These are phyloP conservation scores for Zymoseptoria pseudotritici DNA, from an alignment of 2,329 filamentous ascomycete genomes.

Conservation along the genomic window DNA sequence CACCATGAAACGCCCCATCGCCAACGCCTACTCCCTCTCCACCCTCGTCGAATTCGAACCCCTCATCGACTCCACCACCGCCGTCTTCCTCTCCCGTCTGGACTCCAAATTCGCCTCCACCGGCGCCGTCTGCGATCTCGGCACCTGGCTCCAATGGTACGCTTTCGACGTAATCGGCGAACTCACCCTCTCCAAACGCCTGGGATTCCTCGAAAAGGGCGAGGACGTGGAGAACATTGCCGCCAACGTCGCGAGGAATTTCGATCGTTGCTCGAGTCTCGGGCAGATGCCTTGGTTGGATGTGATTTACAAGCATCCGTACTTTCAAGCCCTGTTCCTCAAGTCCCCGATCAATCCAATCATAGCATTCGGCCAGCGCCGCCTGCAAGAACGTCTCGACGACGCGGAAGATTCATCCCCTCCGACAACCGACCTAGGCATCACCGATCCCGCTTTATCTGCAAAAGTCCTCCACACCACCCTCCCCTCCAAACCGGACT, in stretches of 20 bases:
- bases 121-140: constrained; percentile 43
- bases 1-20: constrained; percentile 23
- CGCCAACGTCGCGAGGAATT: constrained; percentile 15
- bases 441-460: constrained; percentile 12
- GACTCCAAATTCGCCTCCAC: constrained; percentile 31
- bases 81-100: constrained; percentile 45
- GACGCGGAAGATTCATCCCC: constrained; percentile 6
- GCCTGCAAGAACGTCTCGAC: constrained; percentile 17
- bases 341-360: constrained; percentile 17
- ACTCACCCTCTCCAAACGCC: constrained; percentile 17
- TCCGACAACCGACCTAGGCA: not conserved
- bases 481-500: constrained; percentile 23
- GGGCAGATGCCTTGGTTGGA: constrained; percentile 28
- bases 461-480: constrained; percentile 19
- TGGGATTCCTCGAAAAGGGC: constrained; percentile 19
- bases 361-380: constrained; percentile 19
- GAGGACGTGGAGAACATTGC: constrained; percentile 13
- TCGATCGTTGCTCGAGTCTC: constrained; percentile 21
- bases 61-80: constrained; percentile 65
- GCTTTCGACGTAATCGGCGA: constrained; percentile 22
- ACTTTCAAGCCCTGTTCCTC: constrained; percentile 18
- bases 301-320: constrained; percentile 19
- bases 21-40: constrained; percentile 42
- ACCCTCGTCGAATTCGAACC: constrained; percentile 70
- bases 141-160: constrained; percentile 7